Evolutionary conservation across 805 yeast species (phyloP).

Genomic region (Barnettozyma siamensis): DNA sequence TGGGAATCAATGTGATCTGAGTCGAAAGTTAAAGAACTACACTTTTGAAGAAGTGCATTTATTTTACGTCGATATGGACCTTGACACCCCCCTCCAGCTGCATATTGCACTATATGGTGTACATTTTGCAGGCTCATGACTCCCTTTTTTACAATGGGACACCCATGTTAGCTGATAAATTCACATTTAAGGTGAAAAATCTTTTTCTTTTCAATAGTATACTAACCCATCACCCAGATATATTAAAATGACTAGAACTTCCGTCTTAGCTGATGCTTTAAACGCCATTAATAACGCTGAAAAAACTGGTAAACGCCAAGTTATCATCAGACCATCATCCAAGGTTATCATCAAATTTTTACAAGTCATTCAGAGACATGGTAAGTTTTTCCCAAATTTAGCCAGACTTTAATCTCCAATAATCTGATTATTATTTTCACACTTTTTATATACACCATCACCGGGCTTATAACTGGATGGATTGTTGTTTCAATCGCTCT

Average conservation of each 20-base stretch:
- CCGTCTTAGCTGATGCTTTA: constrained; percentile 97
- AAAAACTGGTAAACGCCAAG: constrained; percentile 98
- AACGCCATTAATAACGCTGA: constrained; percentile 98
- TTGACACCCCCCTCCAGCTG: constrained; percentile 27
- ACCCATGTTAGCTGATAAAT: constrained; percentile 35
- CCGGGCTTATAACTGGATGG: constrained; percentile 99
- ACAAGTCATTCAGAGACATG: constrained; percentile 96
- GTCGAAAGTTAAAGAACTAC: constrained; percentile 10
- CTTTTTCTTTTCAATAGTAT: constrained; percentile 1
- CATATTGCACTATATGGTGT: neutral
- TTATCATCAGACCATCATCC: constrained; percentile 94
- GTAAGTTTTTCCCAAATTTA: constrained; percentile 48
- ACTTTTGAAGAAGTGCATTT: constrained; percentile 18
- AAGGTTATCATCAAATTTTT: constrained; percentile 96
- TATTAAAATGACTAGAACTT: constrained; percentile 82
- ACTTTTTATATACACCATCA: constrained; percentile 2
- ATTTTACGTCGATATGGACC: constrained; percentile 17
- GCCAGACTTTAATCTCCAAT: neutral
- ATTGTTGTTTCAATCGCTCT: constrained; percentile 80
- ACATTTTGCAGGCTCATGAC: constrained; percentile 36
- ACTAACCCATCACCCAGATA: constrained; percentile 9
- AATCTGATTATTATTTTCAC: neutral
- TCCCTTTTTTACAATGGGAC: constrained; percentile 33
- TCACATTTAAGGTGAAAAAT: neutral
- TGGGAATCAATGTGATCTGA: constrained; percentile 27